Evolutionary conservation across 1,284 basidiomycete genomes (phyloP).

Genomic region (Sanghuangporus baumii): DNA sequence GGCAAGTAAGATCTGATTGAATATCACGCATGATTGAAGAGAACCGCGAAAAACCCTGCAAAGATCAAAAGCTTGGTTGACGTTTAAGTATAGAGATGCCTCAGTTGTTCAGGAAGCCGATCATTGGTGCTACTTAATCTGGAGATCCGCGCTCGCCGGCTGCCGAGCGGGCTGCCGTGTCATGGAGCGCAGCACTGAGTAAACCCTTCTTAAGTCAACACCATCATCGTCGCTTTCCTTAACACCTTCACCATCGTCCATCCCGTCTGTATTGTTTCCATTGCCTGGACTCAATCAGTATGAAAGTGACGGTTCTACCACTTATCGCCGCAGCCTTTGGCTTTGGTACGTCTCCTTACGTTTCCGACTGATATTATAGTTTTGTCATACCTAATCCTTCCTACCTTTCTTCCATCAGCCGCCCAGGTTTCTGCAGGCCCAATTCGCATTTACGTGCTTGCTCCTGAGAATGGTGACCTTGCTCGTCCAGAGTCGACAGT

Average conservation of each 20-base stretch:
- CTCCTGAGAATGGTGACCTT: constrained; percentile 1
- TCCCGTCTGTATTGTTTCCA: neutral
- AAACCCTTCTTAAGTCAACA: neutral
- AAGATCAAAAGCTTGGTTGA: neutral
- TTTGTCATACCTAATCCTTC: neutral
- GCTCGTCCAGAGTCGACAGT: neutral
- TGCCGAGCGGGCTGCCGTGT: constrained; percentile 1
- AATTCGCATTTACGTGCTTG: constrained; percentile 12
- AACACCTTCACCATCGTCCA: neutral
- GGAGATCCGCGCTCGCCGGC: neutral
- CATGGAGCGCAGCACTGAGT: constrained; percentile 5
- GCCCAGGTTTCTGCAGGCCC: constrained; percentile 17
- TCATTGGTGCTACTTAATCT: neutral
- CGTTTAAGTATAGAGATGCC: neutral
- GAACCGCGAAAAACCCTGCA: neutral
- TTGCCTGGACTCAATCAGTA: neutral
- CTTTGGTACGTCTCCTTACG: constrained; percentile 5
- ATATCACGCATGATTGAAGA: neutral
- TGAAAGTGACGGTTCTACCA: constrained; percentile 12
- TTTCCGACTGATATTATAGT: neutral
- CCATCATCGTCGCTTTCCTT: constrained; percentile 1
- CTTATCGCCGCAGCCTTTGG: constrained; percentile 12
- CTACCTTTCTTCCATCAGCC: neutral
- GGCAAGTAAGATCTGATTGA: neutral
- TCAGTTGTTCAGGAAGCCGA: neutral